Conservation (phyloP, 2,329 filamentous ascomycete species). For the Lojkania enalia region DNA sequence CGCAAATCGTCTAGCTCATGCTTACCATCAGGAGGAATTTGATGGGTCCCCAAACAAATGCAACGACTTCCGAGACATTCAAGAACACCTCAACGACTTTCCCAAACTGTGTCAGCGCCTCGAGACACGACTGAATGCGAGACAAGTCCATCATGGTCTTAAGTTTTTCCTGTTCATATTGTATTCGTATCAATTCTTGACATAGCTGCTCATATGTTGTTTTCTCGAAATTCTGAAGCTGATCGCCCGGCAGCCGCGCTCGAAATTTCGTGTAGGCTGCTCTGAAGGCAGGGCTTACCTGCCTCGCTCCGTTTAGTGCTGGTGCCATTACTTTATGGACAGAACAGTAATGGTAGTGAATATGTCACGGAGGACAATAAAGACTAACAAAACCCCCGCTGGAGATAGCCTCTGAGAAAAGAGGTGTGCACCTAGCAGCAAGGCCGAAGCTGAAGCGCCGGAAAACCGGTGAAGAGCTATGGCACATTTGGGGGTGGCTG, state of each 20-base stretch:
- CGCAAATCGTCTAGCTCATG: neutral
- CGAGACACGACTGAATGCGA: conserved; percentile 23
- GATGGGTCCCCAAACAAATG: conserved; percentile 44
- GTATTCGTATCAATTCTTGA: conserved; percentile 17
- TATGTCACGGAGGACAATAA: too few relatives aligned
- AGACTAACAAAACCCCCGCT: too few relatives aligned
- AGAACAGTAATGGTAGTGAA: too few relatives aligned
- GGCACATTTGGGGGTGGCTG: too few relatives aligned
- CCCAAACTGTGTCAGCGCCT: conserved; percentile 45
- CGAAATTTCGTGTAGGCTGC: conserved; percentile 19
- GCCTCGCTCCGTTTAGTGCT: too few relatives aligned
- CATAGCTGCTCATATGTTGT: conserved; percentile 22
- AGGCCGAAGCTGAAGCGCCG: too few relatives aligned
- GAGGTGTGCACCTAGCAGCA: too few relatives aligned
- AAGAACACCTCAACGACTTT: conserved; percentile 43
- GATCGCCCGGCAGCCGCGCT: conserved; percentile 14
- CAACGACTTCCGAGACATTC: conserved; percentile 35
- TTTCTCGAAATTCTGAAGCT: conserved; percentile 19
- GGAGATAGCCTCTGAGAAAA: too few relatives aligned
- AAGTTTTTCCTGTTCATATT: conserved; percentile 20
- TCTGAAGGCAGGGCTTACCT: conserved; percentile 16
- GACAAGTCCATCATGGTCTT: conserved; percentile 20
- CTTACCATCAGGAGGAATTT: conserved; percentile 42
- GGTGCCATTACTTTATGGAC: too few relatives aligned
- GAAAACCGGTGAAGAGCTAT: too few relatives aligned